These are phyloP conservation scores for Metschnikowia amazonensis DNA, from an alignment of 805 yeast genomes.

Conservation along the genomic window DNA sequence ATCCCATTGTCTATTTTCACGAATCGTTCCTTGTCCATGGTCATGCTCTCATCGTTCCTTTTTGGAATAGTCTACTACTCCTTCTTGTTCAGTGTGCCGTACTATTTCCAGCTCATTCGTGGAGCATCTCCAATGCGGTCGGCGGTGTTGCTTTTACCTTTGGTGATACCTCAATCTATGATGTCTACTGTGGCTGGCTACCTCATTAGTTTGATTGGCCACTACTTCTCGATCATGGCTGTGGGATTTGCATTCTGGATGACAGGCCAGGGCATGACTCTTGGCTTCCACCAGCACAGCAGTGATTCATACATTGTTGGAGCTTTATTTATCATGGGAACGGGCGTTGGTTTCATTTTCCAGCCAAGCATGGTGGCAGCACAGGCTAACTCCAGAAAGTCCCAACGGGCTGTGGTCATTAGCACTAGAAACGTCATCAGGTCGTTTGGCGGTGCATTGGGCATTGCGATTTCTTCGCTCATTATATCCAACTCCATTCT, in stretches of 20 bases:
- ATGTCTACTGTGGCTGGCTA: slow-evolving; percentile 44
- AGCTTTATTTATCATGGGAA: slow-evolving; percentile 33
- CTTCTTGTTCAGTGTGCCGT: slow-evolving; percentile 46
- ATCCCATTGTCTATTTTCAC: slow-evolving; percentile 47
- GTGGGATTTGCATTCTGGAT: slow-evolving; percentile 43
- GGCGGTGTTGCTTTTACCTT: slow-evolving; percentile 41
- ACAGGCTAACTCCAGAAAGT: slow-evolving; percentile 47
- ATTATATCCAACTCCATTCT: slow-evolving; percentile 35
- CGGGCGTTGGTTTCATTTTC: slow-evolving; percentile 48
- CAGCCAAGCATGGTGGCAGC: slow-evolving; percentile 56
- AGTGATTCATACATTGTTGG: slow-evolving; percentile 36
- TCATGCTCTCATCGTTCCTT: slow-evolving; percentile 34
- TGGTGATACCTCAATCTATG: slow-evolving; percentile 36
- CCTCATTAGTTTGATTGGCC: slow-evolving; percentile 41
- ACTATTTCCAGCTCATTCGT: slow-evolving; percentile 45
- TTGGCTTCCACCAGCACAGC: slow-evolving; percentile 28
- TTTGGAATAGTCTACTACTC: slow-evolving; percentile 50
- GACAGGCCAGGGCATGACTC: slow-evolving; percentile 37
- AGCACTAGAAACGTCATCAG: slow-evolving; percentile 54
- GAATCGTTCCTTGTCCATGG: slow-evolving; percentile 30
- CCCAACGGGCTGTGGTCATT: slow-evolving; percentile 57
- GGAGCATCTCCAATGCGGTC: slow-evolving; percentile 37
- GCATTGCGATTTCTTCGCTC: slow-evolving; percentile 46
- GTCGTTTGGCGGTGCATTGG: slow-evolving; percentile 61
- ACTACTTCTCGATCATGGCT: slow-evolving; percentile 39